phyloP scores from a whole-genome alignment of 306 rosid species.

The Trifolium pratense region DNA sequence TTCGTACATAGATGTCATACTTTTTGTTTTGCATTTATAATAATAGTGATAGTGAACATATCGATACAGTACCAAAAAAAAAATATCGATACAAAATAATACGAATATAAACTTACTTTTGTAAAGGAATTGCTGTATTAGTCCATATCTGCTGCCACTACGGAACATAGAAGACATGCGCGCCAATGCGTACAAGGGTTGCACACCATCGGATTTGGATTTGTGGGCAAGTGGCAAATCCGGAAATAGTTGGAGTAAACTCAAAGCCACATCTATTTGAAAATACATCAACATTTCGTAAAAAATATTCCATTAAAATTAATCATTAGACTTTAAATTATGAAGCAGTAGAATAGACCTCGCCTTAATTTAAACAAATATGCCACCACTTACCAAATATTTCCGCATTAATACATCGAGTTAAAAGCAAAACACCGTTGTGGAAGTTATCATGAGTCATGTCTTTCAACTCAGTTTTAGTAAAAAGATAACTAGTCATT shows the following conservation, averaged over 20 bases:
- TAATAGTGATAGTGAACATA: no score
- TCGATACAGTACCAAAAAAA: no score
- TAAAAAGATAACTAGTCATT: slow-evolving; percentile 6
- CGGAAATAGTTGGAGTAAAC: neutral
- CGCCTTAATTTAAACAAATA: no score
- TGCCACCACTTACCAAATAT: slow-evolving; percentile 19
- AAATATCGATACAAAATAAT: no score
- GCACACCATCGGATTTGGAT: neutral
- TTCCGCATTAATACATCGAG: slow-evolving; percentile 21
- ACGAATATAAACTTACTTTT: neutral
- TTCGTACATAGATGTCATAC: no score
- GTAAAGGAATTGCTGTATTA: neutral
- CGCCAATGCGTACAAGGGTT: neutral
- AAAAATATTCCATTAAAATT: neutral
- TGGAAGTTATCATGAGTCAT: rapidly evolving
- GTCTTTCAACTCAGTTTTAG: rapidly evolving
- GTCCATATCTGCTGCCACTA: neutral
- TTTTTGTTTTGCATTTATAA: no score
- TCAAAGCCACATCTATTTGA: slow-evolving; percentile 30
- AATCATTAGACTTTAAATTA: no score
- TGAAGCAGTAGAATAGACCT: no score
- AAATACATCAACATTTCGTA: neutral
- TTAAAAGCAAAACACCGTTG: neutral
- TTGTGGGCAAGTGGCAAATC: neutral
- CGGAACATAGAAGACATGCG: slow-evolving; percentile 3